A percentile compares a stretch with the other conserved stretches of the same genome.
Conservation (phyloP, 2,329 filamentous ascomycete genomes). For the Trichoderma brevicompactum region DNA sequence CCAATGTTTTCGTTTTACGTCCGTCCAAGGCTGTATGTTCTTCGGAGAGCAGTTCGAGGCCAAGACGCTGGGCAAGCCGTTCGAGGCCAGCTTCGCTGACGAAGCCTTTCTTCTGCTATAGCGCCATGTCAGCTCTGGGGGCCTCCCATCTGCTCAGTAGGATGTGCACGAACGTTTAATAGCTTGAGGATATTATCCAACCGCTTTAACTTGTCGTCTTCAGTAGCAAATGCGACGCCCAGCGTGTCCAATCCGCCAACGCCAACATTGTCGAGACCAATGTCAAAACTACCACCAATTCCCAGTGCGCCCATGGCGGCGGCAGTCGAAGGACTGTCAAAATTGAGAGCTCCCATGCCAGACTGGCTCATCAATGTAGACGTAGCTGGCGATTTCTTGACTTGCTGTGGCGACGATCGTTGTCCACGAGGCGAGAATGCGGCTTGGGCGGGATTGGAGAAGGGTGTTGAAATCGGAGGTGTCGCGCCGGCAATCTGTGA, state of each 20-base stretch:
- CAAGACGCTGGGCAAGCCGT: conserved; percentile 67
- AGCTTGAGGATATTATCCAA: conserved; percentile 56
- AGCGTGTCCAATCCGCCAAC: conserved; percentile 53
- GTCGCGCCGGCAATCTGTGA: conserved; percentile 60
- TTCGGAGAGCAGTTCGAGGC: conserved; percentile 68
- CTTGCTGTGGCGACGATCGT: conserved; percentile 65
- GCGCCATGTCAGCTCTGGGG: conserved; percentile 21
- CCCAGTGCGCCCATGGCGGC: conserved; percentile 63
- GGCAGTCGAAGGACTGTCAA: conserved; percentile 67
- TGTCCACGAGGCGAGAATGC: conserved; percentile 63
- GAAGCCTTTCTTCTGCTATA: conserved; percentile 58
- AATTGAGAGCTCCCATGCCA: conserved; percentile 55
- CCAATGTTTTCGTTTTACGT: conserved; percentile 58
- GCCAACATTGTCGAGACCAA: conserved; percentile 56
- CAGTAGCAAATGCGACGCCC: conserved; percentile 47
- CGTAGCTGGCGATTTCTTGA: conserved; percentile 66
- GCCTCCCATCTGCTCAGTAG: background rate
- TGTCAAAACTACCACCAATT: conserved; percentile 56
- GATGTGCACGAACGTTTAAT: conserved; percentile 49
- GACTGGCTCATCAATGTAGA: conserved; percentile 52
- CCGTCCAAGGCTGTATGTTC: conserved; percentile 52
- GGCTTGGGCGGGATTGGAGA: conserved; percentile 61
- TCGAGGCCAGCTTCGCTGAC: conserved; percentile 78
- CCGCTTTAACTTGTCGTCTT: conserved; percentile 60
- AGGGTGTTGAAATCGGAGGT: conserved; percentile 69